phyloP scores from a whole-genome alignment of 352 stramenopile genomes.

The Globisporangium echinulatum region DNA sequence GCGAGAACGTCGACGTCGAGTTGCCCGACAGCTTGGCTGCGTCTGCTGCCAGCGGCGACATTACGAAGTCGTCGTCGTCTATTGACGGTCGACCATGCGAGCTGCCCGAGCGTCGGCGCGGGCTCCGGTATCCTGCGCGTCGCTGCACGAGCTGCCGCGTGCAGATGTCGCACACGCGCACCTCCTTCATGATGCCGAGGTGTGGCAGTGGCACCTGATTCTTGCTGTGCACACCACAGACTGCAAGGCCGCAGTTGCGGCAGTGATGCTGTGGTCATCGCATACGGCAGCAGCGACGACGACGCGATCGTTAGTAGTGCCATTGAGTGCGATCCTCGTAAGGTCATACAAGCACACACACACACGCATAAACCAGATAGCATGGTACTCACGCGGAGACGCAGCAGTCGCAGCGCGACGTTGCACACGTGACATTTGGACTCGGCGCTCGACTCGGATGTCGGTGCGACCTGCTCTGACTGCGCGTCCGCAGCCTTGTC shows the following conservation, averaged over 20 bases:
- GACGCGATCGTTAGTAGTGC: no score
- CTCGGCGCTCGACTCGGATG: conserved; percentile 16
- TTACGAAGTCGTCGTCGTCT: conserved; percentile 25
- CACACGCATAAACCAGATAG: no score
- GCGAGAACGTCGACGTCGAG: conserved; percentile 4
- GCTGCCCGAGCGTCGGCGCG: conserved; percentile 8
- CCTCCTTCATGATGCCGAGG: conserved; percentile 65
- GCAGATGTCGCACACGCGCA: conserved; percentile 70
- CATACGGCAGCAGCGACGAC: background rate
- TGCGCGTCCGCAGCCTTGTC: background rate
- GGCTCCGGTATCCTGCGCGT: conserved; percentile 56
- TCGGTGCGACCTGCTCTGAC: background rate
- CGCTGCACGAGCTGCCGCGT: conserved; percentile 62
- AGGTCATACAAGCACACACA: no score
- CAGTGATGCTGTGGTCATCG: conserved; percentile 38
- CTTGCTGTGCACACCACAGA: conserved; percentile 71
- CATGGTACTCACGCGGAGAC: conserved; percentile 32
- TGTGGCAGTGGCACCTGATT: conserved; percentile 74
- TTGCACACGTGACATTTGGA: conserved; percentile 72
- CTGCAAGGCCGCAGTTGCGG: conserved; percentile 52
- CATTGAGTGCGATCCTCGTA: no score
- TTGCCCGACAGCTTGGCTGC: conserved; percentile 5
- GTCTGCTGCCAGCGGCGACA: conserved; percentile 17
- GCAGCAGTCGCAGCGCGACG: conserved; percentile 35
- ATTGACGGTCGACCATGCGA: conserved; percentile 15